phyloP scores from a whole-genome alignment of 2,329 filamentous ascomycete species.

The Cryphonectria japonica region DNA sequence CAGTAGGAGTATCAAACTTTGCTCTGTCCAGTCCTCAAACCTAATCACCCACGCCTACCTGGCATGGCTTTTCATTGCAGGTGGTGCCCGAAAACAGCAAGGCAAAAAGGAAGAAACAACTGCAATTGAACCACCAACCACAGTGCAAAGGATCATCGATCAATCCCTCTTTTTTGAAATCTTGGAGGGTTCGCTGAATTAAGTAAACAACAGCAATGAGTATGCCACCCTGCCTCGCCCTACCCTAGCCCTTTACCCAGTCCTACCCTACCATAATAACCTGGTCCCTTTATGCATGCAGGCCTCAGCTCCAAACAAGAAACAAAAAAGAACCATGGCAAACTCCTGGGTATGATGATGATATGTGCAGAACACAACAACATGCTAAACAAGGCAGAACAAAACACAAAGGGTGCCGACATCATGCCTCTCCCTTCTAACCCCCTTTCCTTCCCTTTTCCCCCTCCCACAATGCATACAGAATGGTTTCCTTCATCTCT shows the following conservation, averaged over 20 bases:
- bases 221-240: neutral
- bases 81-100: no score
- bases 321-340: neutral
- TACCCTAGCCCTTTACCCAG: neutral
- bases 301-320: neutral
- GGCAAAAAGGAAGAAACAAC: no score
- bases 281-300: neutral
- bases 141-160: neutral
- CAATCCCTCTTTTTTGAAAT: neutral
- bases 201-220: neutral
- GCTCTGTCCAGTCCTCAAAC: no score
- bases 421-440: no score
- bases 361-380: neutral
- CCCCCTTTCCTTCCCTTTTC: no score
- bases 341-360: conserved; percentile 9
- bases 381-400: neutral
- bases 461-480: neutral
- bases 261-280: no score
- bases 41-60: no score
- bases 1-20: no score
- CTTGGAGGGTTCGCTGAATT: neutral
- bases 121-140: no score
- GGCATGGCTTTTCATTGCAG: no score
- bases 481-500: neutral
- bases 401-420: no score